phyloP scores from a whole-genome alignment of 2,329 filamentous ascomycete genomes.

The Hypoxylon sp. region DNA sequence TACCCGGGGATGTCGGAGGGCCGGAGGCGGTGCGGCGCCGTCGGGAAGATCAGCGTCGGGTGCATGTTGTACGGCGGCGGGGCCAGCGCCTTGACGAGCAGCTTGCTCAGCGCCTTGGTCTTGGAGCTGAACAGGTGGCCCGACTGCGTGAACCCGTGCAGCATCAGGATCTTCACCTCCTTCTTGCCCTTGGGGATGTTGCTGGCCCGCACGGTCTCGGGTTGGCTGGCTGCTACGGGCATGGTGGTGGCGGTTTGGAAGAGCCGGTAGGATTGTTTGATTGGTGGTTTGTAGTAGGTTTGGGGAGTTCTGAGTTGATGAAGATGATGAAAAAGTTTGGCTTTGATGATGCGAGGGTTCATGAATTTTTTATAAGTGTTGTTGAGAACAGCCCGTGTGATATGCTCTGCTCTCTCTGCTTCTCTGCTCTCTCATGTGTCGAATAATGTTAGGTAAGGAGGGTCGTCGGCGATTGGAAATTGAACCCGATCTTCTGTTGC shows the following conservation, averaged over 20 bases:
- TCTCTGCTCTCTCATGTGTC: no score
- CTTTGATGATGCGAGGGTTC: no score
- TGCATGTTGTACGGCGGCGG: constrained; percentile 60
- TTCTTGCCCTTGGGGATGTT: constrained; percentile 52
- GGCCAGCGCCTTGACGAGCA: constrained; percentile 77
- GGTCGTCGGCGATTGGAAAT: no score
- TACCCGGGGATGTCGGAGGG: constrained; percentile 76
- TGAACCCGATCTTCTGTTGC: no score
- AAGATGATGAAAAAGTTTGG: no score
- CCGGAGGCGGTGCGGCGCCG: constrained; percentile 69
- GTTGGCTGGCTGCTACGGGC: constrained; percentile 9
- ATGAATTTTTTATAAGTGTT: no score
- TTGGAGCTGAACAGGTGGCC: constrained; percentile 86
- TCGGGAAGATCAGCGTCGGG: constrained; percentile 71
- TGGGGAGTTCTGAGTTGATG: no score
- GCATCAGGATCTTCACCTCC: constrained; percentile 75
- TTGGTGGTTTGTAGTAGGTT: no score
- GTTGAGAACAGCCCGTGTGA: no score
- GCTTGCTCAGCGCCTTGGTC: constrained; percentile 85
- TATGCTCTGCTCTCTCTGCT: no score
- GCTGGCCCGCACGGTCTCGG: constrained; percentile 21
- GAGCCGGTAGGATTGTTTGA: neutral
- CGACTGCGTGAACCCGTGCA: constrained; percentile 91
- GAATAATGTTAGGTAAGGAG: no score
- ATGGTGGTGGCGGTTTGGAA: constrained; percentile 11